These are phyloP conservation scores for Diaporthe australafricana DNA, from an alignment of 2,329 filamentous ascomycete genomes.

Conservation along the genomic window DNA sequence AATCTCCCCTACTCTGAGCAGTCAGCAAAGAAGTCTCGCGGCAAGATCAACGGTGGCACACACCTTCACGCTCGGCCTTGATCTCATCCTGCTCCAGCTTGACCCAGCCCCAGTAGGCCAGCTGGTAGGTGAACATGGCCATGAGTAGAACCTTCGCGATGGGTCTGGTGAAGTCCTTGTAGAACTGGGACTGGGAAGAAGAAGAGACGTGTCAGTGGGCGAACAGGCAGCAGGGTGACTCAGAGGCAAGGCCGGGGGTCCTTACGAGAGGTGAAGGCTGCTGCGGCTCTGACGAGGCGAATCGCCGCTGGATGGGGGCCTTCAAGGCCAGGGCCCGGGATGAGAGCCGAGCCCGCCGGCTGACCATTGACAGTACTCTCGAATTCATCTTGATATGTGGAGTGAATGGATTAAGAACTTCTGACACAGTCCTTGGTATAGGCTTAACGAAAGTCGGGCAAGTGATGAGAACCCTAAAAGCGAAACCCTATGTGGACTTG, in stretches of 20 bases:
- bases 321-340: neutral
- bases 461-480: conserved; percentile 4
- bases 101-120: conserved; percentile 80
- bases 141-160: conserved; percentile 80
- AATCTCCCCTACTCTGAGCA: conserved; percentile 42
- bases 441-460: neutral
- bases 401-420: neutral
- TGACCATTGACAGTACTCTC: conserved; percentile 29
- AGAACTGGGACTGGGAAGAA: conserved; percentile 71
- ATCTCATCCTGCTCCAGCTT: conserved; percentile 80
- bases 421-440: neutral
- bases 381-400: conserved; percentile 21
- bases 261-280: conserved; percentile 35
- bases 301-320: conserved; percentile 31
- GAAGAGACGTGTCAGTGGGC: conserved; percentile 26
- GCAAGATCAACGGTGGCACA: conserved; percentile 37
- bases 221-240: conserved; percentile 7
- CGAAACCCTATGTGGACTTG: neutral
- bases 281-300: conserved; percentile 40
- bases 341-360: conserved; percentile 31
- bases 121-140: conserved; percentile 82
- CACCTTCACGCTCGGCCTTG: conserved; percentile 68
- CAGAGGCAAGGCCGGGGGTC: neutral
- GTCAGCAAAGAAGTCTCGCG: conserved; percentile 12
- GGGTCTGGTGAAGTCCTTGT: conserved; percentile 79